Percentiles rank a stretch among this genome's conserved stretches.
These are phyloP conservation scores for Citrus medica DNA, from an alignment of 345 rosid genomes.

Conservation along the genomic window DNA sequence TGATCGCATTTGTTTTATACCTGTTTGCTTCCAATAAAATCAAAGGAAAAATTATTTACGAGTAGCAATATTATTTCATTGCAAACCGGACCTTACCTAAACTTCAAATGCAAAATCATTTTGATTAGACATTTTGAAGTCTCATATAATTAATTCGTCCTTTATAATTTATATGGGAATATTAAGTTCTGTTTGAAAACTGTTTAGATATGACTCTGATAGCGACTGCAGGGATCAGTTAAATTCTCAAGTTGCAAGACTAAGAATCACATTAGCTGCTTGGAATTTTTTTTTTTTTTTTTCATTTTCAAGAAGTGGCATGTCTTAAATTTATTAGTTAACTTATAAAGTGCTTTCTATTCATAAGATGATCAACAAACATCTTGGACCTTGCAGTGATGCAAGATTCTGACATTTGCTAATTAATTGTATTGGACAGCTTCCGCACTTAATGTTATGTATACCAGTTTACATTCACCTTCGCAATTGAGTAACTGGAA, in stretches of 20 bases:
- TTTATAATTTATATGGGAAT: neutral
- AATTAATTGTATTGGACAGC: slow-evolving; percentile 38
- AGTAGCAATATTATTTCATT: neutral
- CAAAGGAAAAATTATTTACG: neutral
- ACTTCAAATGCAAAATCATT: neutral
- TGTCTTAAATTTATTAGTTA: too few relatives aligned
- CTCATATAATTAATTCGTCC: neutral
- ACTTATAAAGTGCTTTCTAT: neutral
- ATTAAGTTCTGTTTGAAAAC: neutral
- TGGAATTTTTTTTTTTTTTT: too few relatives aligned
- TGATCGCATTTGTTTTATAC: neutral
- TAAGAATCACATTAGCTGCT: neutral
- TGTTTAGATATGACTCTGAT: neutral
- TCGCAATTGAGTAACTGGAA: slow-evolving; percentile 69
- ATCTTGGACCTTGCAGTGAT: neutral
- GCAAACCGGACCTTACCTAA: too few relatives aligned
- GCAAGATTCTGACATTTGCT: slow-evolving; percentile 18
- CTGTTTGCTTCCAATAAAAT: neutral
- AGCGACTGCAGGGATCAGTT: neutral
- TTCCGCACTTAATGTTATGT: slow-evolving; percentile 82
- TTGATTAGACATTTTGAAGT: neutral
- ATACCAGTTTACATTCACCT: slow-evolving; percentile 76
- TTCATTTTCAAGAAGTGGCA: neutral
- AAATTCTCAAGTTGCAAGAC: neutral
- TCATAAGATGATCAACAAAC: neutral